Conservation (phyloP, 768 basidiomycete species). For the Lactarius quietus region DNA sequence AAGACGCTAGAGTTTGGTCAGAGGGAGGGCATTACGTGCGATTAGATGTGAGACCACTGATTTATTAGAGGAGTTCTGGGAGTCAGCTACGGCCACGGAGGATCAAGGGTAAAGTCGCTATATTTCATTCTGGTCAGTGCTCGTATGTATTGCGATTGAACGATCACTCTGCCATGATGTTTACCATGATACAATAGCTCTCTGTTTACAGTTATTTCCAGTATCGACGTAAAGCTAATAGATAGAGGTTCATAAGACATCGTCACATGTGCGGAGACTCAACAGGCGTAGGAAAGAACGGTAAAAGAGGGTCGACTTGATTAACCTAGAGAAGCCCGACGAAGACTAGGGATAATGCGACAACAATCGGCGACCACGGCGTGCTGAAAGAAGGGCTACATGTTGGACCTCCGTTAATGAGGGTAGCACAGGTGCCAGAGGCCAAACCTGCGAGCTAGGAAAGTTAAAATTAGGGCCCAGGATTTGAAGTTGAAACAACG, state of each 20-base stretch:
- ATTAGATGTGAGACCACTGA: slow-evolving; percentile 28
- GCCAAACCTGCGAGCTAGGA: too few species aligned
- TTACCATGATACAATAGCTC: neutral
- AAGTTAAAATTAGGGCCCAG: too few species aligned
- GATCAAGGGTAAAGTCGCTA: neutral
- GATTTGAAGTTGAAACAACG: too few species aligned
- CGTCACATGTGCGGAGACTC: neutral
- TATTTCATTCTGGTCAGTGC: neutral
- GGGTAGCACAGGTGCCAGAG: too few species aligned
- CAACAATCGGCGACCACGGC: neutral
- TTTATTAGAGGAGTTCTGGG: slow-evolving; percentile 24
- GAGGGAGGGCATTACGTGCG: slow-evolving; percentile 27
- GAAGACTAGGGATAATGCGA: neutral
- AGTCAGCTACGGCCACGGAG: neutral
- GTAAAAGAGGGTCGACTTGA: neutral
- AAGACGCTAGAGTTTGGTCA: slow-evolving; percentile 33
- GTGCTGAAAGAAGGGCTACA: neutral
- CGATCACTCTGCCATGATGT: neutral
- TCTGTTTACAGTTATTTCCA: neutral
- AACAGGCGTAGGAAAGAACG: neutral
- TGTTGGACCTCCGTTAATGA: slow-evolving; percentile 46
- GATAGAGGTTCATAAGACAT: neutral
- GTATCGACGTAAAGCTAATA: neutral
- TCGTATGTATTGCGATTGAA: neutral
- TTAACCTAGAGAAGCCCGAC: neutral